phyloP scores from a whole-genome alignment of 148 eudicot species.

The Pouteria glomerata region DNA sequence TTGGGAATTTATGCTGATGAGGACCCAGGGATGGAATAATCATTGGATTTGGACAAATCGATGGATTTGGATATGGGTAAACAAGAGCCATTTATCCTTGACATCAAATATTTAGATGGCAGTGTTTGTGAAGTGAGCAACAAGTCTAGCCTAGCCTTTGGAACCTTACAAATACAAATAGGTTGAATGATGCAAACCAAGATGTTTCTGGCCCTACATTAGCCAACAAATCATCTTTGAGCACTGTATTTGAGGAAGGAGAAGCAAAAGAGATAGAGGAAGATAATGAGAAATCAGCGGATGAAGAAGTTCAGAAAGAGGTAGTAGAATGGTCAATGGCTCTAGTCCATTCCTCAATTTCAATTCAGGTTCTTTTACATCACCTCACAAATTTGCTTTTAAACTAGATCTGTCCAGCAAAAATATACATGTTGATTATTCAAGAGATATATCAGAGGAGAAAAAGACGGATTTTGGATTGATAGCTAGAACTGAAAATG shows the following conservation, averaged over 20 bases:
- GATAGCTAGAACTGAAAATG: slow-evolving; percentile 5
- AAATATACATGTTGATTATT: slow-evolving; percentile 8
- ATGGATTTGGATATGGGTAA: slow-evolving; percentile 55
- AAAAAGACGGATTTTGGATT: not conserved
- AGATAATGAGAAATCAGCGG: slow-evolving; percentile 30
- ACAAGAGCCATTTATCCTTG: slow-evolving; percentile 36
- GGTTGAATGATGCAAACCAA: slow-evolving; percentile 8
- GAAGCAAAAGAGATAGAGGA: slow-evolving; percentile 51
- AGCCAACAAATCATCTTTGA: slow-evolving; percentile 44
- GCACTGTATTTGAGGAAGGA: slow-evolving; percentile 92
- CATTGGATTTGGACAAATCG: slow-evolving; percentile 69
- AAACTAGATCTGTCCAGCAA: not conserved
- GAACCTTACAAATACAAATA: slow-evolving; percentile 6
- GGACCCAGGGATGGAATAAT: slow-evolving; percentile 80
- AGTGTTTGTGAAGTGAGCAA: slow-evolving; percentile 5
- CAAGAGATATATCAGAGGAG: slow-evolving; percentile 12
- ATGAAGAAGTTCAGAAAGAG: slow-evolving; percentile 78
- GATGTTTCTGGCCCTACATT: slow-evolving; percentile 18
- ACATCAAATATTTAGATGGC: slow-evolving; percentile 34
- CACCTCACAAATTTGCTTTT: not conserved
- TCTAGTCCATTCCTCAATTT: slow-evolving; percentile 8
- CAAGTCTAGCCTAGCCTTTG: slow-evolving; percentile 7
- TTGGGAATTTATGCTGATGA: slow-evolving; percentile 59
- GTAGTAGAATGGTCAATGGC: slow-evolving; percentile 22
- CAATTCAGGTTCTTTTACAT: not conserved